phyloP scores from a whole-genome alignment of 495 filamentous ascomycete genomes.

The Parmelia sp. region DNA sequence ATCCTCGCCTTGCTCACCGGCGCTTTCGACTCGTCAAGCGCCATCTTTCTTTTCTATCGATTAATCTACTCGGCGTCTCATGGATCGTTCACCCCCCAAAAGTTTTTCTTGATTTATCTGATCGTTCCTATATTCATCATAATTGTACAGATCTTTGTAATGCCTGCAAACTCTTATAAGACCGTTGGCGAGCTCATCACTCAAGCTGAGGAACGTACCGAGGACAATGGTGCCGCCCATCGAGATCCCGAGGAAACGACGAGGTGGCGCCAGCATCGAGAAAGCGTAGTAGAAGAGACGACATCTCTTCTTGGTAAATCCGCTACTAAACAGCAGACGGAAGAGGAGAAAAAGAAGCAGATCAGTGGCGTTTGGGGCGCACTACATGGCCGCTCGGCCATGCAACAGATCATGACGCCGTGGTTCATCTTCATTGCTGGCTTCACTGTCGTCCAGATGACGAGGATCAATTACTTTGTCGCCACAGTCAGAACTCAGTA shows the following conservation, averaged over 20 bases:
- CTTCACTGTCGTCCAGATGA: slow-evolving; percentile 90
- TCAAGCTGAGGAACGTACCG: slow-evolving; percentile 53
- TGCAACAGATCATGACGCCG: slow-evolving; percentile 67
- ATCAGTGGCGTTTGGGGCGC: slow-evolving; percentile 79
- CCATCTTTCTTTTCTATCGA: slow-evolving; percentile 60
- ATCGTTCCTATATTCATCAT: slow-evolving; percentile 52
- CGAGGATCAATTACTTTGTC: slow-evolving; percentile 95
- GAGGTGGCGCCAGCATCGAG: slow-evolving; percentile 56
- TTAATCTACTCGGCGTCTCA: slow-evolving; percentile 49
- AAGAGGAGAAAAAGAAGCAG: slow-evolving; percentile 50
- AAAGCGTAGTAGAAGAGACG: slow-evolving; percentile 65
- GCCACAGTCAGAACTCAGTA: slow-evolving; percentile 87
- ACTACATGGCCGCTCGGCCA: slow-evolving; percentile 67
- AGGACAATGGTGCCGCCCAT: slow-evolving; percentile 53
- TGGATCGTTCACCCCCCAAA: slow-evolving; percentile 46
- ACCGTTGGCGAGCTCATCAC: slow-evolving; percentile 55
- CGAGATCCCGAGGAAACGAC: slow-evolving; percentile 29
- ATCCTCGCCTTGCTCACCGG: slow-evolving; percentile 65
- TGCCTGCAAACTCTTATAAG: slow-evolving; percentile 58
- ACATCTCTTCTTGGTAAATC: slow-evolving; percentile 59
- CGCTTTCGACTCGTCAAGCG: slow-evolving; percentile 65
- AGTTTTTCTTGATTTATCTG: slow-evolving; percentile 61
- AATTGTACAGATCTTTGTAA: slow-evolving; percentile 50
- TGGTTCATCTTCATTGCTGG: slow-evolving; percentile 86
- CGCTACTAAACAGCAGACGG: slow-evolving; percentile 42